phyloP scores from a whole-genome alignment of 345 rosid genomes.

The Eucalyptus microcorys region DNA sequence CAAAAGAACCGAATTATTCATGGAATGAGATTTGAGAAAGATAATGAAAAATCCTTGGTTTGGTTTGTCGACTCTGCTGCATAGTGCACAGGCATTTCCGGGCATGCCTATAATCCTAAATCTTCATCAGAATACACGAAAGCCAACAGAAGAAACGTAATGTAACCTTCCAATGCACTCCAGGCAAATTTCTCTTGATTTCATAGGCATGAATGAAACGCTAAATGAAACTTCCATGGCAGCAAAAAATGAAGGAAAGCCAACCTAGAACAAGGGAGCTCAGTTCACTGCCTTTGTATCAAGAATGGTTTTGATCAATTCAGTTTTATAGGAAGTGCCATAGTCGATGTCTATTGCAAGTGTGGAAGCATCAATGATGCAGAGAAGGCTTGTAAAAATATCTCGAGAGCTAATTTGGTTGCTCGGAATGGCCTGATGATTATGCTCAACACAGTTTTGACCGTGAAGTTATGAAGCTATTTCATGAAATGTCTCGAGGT shows the following conservation, averaged over 20 bases:
- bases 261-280: slow-evolving; percentile 14
- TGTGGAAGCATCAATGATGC: slow-evolving; percentile 24
- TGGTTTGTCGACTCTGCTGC: neutral
- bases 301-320: slow-evolving; percentile 12
- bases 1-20: neutral
- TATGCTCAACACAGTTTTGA: slow-evolving; percentile 28
- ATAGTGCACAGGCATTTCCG: neutral
- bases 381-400: slow-evolving; percentile 12
- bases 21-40: neutral
- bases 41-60: neutral
- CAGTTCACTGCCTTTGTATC: slow-evolving; percentile 12
- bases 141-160: neutral
- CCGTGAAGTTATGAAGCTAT: slow-evolving; percentile 8
- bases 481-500: slow-evolving; percentile 10
- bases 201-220: neutral
- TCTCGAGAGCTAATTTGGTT: slow-evolving; percentile 8
- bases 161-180: neutral
- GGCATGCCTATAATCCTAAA: neutral
- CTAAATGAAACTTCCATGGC: neutral
- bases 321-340: slow-evolving; percentile 18
- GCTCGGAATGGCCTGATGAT: slow-evolving; percentile 37
- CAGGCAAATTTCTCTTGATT: neutral
- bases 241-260: neutral
- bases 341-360: slow-evolving; percentile 28
- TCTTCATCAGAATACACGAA: neutral